These are phyloP conservation scores for Ulmus americana DNA, from an alignment of 331 rosid species.

Conservation along the genomic window DNA sequence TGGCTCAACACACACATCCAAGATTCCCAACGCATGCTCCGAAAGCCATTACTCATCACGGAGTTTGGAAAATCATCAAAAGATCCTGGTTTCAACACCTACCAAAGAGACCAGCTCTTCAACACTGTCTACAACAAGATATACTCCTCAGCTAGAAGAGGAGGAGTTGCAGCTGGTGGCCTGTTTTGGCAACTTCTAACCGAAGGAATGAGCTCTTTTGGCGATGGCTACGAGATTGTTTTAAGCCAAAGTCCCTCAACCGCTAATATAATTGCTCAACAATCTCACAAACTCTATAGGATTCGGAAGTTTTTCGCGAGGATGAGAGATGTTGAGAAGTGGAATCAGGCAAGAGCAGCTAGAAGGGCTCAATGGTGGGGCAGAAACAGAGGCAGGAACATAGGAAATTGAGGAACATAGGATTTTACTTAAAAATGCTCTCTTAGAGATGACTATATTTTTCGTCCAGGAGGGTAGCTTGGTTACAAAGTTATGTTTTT, in stretches of 20 bases:
- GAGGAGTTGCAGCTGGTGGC: slow-evolving; percentile 80
- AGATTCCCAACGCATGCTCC: slow-evolving; percentile 54
- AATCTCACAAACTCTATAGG: slow-evolving; percentile 49
- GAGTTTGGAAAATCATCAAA: slow-evolving; percentile 79
- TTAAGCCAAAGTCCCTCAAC: slow-evolving; percentile 72
- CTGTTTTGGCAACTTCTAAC: slow-evolving; percentile 89
- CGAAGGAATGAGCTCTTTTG: slow-evolving; percentile 69
- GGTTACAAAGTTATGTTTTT: slow-evolving; percentile 1
- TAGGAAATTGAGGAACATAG: slow-evolving; percentile 35
- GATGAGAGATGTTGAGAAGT: slow-evolving; percentile 37
- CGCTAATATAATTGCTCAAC: slow-evolving; percentile 62
- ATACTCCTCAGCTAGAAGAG: slow-evolving; percentile 63
- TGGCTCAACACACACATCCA: slow-evolving; percentile 69
- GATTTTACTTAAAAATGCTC: slow-evolving; percentile 16
- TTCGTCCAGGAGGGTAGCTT: slow-evolving; percentile 54
- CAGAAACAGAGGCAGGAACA: slow-evolving; percentile 42
- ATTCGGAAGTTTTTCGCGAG: slow-evolving; percentile 47
- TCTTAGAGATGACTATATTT: slow-evolving; percentile 48
- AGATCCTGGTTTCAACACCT: slow-evolving; percentile 46
- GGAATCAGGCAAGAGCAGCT: slow-evolving; percentile 45
- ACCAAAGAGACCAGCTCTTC: slow-evolving; percentile 61
- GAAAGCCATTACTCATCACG: slow-evolving; percentile 57
- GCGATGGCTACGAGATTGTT: slow-evolving; percentile 71
- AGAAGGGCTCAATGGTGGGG: slow-evolving; percentile 30
- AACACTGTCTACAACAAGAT: slow-evolving; percentile 61